Conservation (phyloP, 1,284 basidiomycete genomes). For the Inonotus obliquus region DNA sequence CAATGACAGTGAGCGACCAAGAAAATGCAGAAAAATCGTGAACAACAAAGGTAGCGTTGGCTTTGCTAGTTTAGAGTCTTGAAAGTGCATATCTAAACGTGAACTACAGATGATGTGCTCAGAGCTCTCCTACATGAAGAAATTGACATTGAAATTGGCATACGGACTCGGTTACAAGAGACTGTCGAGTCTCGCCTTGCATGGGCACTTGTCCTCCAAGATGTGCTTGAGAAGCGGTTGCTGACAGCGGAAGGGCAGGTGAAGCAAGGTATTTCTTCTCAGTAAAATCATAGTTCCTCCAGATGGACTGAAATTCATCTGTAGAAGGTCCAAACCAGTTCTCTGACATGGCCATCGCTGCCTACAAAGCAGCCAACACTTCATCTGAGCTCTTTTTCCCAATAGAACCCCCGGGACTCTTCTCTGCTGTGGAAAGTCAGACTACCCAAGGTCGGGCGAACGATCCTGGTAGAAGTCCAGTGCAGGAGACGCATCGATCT, state of each 20-base stretch:
- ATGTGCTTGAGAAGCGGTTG: conserved; percentile 37
- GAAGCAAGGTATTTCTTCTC: background rate
- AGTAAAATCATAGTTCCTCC: background rate
- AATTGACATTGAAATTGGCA: conserved; percentile 58
- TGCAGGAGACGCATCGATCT: conserved; percentile 29
- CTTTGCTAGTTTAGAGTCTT: background rate
- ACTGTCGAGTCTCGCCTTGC: conserved; percentile 58
- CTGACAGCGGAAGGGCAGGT: conserved; percentile 15
- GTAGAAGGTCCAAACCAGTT: conserved; percentile 5
- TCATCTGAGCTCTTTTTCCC: conserved; percentile 1
- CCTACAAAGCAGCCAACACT: conserved; percentile 8
- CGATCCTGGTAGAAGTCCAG: background rate
- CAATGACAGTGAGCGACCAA: conserved; percentile 2
- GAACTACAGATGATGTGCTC: conserved; percentile 7
- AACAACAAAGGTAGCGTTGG: background rate
- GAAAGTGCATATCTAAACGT: background rate
- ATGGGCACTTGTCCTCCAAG: conserved; percentile 58
- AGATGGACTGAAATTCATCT: background rate
- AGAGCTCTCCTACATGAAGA: conserved; percentile 36
- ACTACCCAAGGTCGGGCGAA: background rate
- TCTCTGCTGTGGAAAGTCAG: background rate
- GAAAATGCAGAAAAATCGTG: conserved; percentile 5
- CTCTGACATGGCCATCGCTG: conserved; percentile 8
- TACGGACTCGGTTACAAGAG: conserved; percentile 50
- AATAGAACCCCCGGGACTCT: background rate